Conservation (phyloP, 192 early-diverging fungal genomes). For the Kickxella alabastrina region DNA sequence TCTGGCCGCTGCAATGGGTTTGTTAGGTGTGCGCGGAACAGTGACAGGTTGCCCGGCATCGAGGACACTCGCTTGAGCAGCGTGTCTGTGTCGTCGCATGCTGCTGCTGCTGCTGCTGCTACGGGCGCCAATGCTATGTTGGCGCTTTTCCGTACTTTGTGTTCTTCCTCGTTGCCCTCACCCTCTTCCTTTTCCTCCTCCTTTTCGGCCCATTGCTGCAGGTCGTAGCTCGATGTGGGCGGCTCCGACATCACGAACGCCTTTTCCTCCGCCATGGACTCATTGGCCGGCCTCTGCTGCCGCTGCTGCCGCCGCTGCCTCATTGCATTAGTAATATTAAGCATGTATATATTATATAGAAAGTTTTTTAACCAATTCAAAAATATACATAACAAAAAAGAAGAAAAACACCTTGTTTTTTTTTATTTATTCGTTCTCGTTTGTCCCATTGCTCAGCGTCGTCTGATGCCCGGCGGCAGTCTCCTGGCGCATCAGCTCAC, state of each 20-base stretch:
- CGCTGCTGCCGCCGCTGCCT: constrained; percentile 23
- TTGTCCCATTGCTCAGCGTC: constrained; percentile 19
- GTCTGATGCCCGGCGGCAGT: constrained; percentile 58
- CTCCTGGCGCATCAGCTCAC: constrained; percentile 75
- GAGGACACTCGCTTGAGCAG: constrained; percentile 48
- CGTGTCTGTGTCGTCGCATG: constrained; percentile 1
- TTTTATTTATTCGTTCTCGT: not conserved
- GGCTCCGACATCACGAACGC: too few species aligned
- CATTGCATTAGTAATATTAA: constrained; percentile 34
- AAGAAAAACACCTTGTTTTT: not conserved
- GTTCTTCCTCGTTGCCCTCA: too few species aligned
- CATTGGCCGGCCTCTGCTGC: too few species aligned
- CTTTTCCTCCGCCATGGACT: too few species aligned
- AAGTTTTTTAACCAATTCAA: not conserved
- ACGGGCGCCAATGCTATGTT: not conserved
- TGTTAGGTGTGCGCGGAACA: constrained; percentile 43
- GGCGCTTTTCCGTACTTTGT: too few species aligned
- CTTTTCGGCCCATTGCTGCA: too few species aligned
- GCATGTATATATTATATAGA: too few species aligned
- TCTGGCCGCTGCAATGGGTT: constrained; percentile 44
- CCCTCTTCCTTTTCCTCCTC: too few species aligned
- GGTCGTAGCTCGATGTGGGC: too few species aligned
- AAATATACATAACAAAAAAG: not conserved
- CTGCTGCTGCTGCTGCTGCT: not conserved
- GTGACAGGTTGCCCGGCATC: constrained; percentile 42